Base-by-base conservation (phyloP, 192 early-diverging fungal species). In the Rhizophagus clarus region DNA sequence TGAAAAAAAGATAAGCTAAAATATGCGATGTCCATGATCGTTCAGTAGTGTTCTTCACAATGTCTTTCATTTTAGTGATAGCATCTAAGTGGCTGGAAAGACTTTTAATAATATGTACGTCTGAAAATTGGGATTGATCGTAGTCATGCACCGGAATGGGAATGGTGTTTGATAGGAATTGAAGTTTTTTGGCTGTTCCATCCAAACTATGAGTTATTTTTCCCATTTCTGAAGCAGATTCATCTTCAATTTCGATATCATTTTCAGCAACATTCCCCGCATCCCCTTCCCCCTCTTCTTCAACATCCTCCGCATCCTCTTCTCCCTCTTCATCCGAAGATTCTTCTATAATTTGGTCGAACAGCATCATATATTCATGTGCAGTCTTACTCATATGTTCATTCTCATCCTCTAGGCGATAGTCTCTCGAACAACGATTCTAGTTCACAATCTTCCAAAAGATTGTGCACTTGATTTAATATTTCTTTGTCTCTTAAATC, bases 81-180 rank as follows among this genome's bases (percentile, higher is more conserved):
- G 14, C 22, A 69, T 22, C 22, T 69, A 69, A 20, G 3, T 69
- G 66, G 9, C 70, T 49, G 8, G 40, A 72, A 71, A 72, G 8
- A 9, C 70, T 72, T 47, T 24, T 72, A 47, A 72, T 72, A 47
- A 72, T 72, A 72, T 47, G 9, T 26, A 72, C 10, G 28, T 72
- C 70, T 0, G n/a, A 24, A n/a, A 45, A 45, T 71, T 62, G 22
- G 3, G 61, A 0, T 62, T 62, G 61, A 28, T 62, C 26, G 9
- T 62, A 62, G 3, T 3, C 3, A 1, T 1, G 61, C 26, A 10
- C 61, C n/a, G n/a, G n/a, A n/a, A n/a, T n/a, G n/a, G n/a, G n/a
- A n/a, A n/a, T 26, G 61, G 61, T n/a, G 8, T 62, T 62, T n/a
- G n/a, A 62, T 26, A 62, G 26, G 26, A 26, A 62, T 26, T 10